A percentile compares a stretch with the other conserved stretches of the same genome.
These are phyloP conservation scores for Lathyrus aphaca DNA, from an alignment of 306 rosid genomes.

Conservation along the genomic window DNA sequence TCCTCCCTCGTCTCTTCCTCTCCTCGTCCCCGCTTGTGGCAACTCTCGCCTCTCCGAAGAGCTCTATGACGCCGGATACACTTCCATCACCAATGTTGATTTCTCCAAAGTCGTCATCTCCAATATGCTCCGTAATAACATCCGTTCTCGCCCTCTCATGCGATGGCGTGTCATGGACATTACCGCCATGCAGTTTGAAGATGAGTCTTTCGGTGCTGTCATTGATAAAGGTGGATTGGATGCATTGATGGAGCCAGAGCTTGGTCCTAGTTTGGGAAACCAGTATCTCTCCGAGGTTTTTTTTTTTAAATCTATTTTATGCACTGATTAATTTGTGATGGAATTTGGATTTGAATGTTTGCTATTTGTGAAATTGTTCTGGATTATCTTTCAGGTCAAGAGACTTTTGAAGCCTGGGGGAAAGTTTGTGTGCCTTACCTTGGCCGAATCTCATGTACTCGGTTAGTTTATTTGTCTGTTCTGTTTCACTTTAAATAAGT, in stretches of 20 bases:
- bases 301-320: neutral
- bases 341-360: neutral
- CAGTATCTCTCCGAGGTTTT: slow-evolving; percentile 81
- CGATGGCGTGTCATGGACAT: slow-evolving; percentile 98
- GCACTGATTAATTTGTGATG: slow-evolving; percentile 6
- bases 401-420: slow-evolving; percentile 84
- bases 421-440: slow-evolving; percentile 82
- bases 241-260: slow-evolving; percentile 95
- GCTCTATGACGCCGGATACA: slow-evolving; percentile 78
- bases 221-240: slow-evolving; percentile 97
- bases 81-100: slow-evolving; percentile 69
- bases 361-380: slow-evolving; percentile 26
- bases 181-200: slow-evolving; percentile 81
- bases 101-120: slow-evolving; percentile 89
- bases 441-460: slow-evolving; percentile 86
- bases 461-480: slow-evolving; percentile 48
- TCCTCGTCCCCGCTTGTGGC: slow-evolving; percentile 90
- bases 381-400: slow-evolving; percentile 60
- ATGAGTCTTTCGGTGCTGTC: slow-evolving; percentile 58
- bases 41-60: slow-evolving; percentile 90
- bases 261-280: slow-evolving; percentile 76
- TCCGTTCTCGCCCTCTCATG: slow-evolving; percentile 80
- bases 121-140: slow-evolving; percentile 91
- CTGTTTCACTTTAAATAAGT: neutral
- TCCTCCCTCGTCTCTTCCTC: slow-evolving; percentile 18